phyloP scores from a whole-genome alignment of 495 filamentous ascomycete species.

The Talaromyces stipitatus region DNA sequence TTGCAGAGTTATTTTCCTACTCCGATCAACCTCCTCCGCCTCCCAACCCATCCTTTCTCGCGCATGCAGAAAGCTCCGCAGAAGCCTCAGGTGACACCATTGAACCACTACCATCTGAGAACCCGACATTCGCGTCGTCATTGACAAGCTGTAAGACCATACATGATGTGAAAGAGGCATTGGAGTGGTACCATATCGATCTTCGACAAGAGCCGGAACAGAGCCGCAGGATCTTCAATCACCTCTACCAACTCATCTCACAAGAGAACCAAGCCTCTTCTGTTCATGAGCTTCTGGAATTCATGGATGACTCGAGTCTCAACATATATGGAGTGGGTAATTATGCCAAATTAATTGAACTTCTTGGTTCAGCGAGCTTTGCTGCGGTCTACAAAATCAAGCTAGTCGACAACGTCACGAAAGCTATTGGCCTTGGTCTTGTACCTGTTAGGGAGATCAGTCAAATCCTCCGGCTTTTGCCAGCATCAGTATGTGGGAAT shows the following conservation, averaged over 20 bases:
- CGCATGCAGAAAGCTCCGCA: not conserved
- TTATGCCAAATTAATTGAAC: conserved; percentile 20
- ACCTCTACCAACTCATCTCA: conserved; percentile 12
- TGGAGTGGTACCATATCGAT: conserved; percentile 25
- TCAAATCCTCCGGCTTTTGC: conserved; percentile 20
- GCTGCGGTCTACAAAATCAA: conserved; percentile 7
- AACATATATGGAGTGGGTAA: conserved; percentile 35
- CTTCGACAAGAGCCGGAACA: conserved; percentile 30
- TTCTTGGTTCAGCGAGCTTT: conserved; percentile 12
- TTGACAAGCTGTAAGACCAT: conserved; percentile 13
- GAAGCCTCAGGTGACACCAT: not conserved
- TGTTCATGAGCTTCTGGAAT: conserved; percentile 23
- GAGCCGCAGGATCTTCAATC: conserved; percentile 33
- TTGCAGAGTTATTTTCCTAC: conserved; percentile 1
- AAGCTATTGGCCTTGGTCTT: conserved; percentile 31
- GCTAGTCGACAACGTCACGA: conserved; percentile 22
- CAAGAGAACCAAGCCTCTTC: not conserved
- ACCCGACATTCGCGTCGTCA: conserved; percentile 10
- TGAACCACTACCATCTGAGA: not conserved
- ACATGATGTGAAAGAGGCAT: conserved; percentile 19
- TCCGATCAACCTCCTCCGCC: conserved; percentile 2
- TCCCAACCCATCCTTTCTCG: conserved; percentile 3
- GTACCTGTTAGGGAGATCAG: conserved; percentile 28
- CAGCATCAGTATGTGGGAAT: conserved; percentile 7
- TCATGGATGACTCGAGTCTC: conserved; percentile 35